Evolutionary conservation across 176 grass and related monocot genomes (phyloP).

Genomic region (Otatea glauca): DNA sequence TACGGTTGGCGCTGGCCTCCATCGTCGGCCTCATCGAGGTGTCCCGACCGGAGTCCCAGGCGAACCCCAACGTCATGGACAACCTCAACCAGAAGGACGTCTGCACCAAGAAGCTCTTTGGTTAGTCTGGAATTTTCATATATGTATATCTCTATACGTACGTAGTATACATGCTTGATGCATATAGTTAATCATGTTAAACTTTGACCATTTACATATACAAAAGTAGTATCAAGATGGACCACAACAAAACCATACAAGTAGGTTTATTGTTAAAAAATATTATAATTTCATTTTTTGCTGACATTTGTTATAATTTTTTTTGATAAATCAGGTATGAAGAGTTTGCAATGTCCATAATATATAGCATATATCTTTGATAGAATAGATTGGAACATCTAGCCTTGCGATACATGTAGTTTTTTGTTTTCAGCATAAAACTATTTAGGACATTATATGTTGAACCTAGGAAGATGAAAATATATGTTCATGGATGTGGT

Average conservation of each 20-base stretch:
- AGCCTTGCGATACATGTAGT: neutral
- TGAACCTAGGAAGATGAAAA: neutral
- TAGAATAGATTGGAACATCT: too few relatives aligned
- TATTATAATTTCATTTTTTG: too few relatives aligned
- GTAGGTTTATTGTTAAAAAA: too few relatives aligned
- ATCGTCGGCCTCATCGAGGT: slow-evolving; percentile 58
- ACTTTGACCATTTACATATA: neutral
- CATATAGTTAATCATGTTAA: neutral
- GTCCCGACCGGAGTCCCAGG: slow-evolving; percentile 26
- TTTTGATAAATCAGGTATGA: neutral
- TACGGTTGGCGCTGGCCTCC: slow-evolving; percentile 54
- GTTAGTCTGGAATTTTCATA: slow-evolving; percentile 41
- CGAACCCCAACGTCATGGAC: slow-evolving; percentile 37
- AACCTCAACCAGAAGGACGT: slow-evolving; percentile 57
- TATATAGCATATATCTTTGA: too few relatives aligned
- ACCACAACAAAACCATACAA: neutral
- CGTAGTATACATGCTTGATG: too few relatives aligned
- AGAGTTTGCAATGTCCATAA: too few relatives aligned
- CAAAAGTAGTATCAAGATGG: neutral
- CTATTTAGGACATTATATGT: neutral
- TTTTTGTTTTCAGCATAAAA: neutral
- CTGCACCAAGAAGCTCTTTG: slow-evolving; percentile 57
- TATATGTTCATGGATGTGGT: neutral
- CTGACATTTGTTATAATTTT: neutral
- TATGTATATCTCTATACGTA: neutral